Conservation (phyloP, 1,284 basidiomycete genomes). For the Veloboletus limbatus region DNA sequence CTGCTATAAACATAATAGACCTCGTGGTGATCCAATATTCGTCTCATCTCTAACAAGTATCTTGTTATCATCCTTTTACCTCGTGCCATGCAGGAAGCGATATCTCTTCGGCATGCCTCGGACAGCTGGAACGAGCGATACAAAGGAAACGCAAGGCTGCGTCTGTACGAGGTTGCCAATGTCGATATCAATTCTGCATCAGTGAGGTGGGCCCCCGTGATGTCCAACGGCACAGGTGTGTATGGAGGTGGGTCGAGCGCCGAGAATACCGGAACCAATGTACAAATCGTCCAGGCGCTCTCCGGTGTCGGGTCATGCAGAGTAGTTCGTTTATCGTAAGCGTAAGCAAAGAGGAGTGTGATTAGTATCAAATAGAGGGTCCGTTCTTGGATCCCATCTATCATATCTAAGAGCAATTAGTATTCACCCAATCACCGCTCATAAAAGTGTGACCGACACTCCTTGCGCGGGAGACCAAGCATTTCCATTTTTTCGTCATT, state of each 20-base stretch:
- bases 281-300: conserved; percentile 78
- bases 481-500: conserved; percentile 68
- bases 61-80: conserved; percentile 62
- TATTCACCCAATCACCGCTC: neutral
- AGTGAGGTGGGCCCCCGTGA: conserved; percentile 35
- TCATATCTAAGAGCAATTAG: conserved; percentile 48
- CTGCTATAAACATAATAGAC: conserved; percentile 82
- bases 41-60: conserved; percentile 65
- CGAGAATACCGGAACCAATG: conserved; percentile 68
- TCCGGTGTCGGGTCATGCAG: conserved; percentile 75
- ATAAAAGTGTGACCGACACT: conserved; percentile 52
- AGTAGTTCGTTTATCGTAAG: conserved; percentile 74
- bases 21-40: conserved; percentile 72
- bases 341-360: conserved; percentile 69
- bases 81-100: conserved; percentile 51
- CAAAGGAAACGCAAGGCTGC: conserved; percentile 69
- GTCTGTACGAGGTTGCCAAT: conserved; percentile 64
- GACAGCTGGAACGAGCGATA: conserved; percentile 72
- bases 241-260: conserved; percentile 71
- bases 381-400: conserved; percentile 51
- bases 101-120: conserved; percentile 62
- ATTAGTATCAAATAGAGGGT: conserved; percentile 64
- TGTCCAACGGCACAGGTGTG: conserved; percentile 11
- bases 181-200: conserved; percentile 47
- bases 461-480: conserved; percentile 69